Conservation (phyloP, 805 yeast genomes). For the Candida verbasci region DNA sequence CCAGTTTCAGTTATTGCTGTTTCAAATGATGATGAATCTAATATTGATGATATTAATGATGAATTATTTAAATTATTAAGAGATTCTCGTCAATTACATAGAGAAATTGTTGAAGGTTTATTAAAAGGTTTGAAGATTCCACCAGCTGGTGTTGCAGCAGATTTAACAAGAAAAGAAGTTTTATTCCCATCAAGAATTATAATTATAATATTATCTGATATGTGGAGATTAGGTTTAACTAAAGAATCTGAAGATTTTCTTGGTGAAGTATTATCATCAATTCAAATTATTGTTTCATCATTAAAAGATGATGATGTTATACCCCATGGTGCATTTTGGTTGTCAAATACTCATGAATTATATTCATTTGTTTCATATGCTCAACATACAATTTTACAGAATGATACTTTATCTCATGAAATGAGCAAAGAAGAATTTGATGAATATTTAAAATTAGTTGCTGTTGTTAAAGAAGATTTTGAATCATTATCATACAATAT, state of each 20-base stretch:
- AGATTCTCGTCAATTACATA: slow-evolving; percentile 67
- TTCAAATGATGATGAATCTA: slow-evolving; percentile 48
- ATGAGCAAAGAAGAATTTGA: slow-evolving; percentile 88
- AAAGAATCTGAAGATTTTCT: slow-evolving; percentile 86
- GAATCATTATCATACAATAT: slow-evolving; percentile 90
- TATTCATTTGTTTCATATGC: slow-evolving; percentile 94
- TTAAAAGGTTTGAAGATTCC: slow-evolving; percentile 84
- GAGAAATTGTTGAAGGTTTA: slow-evolving; percentile 82
- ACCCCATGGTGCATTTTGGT: slow-evolving; percentile 95
- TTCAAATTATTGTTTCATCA: slow-evolving; percentile 77
- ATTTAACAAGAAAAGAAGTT: slow-evolving; percentile 81
- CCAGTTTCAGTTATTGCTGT: slow-evolving; percentile 63
- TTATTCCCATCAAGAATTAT: slow-evolving; percentile 94
- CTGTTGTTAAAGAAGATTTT: slow-evolving; percentile 89
- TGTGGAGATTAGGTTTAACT: slow-evolving; percentile 97
- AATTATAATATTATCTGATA: slow-evolving; percentile 86
- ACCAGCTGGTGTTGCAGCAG: slow-evolving; percentile 77
- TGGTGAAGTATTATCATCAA: slow-evolving; percentile 82
- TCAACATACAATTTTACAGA: slow-evolving; percentile 83
- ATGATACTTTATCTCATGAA: slow-evolving; percentile 72
- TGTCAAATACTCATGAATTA: slow-evolving; percentile 92
- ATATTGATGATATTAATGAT: slow-evolving; percentile 65
- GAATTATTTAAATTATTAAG: slow-evolving; percentile 68
- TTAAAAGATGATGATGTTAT: slow-evolving; percentile 83
- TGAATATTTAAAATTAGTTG: slow-evolving; percentile 83